Percentiles rank a stretch among this genome's conserved stretches.
phyloP scores from a whole-genome alignment of 441 rosid species.

The Pelargonium cotyledonis region DNA sequence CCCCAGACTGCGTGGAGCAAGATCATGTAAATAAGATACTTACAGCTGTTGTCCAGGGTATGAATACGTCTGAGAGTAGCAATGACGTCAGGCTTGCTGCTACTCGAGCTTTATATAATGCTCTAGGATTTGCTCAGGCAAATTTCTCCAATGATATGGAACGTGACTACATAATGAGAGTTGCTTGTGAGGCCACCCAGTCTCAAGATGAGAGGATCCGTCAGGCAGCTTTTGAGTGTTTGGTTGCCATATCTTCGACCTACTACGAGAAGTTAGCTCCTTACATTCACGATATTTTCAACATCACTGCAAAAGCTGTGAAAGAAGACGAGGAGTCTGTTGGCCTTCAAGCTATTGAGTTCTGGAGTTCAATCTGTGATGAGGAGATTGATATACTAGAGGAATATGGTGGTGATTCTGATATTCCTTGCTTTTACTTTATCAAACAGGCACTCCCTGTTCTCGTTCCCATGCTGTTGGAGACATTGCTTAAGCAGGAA shows the following conservation, averaged over 20 bases:
- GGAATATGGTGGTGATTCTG: constrained; percentile 6
- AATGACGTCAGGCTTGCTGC: constrained; percentile 11
- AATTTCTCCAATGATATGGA: constrained; percentile 5
- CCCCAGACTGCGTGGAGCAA: constrained; percentile 1
- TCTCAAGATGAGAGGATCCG: not conserved
- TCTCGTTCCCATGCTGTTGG: constrained; percentile 4
- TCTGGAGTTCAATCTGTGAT: constrained; percentile 11
- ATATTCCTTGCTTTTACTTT: constrained; percentile 12
- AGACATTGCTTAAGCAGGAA: constrained; percentile 2
- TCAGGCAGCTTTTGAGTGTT: constrained; percentile 11
- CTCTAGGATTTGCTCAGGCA: constrained; percentile 6
- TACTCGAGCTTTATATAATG: constrained; percentile 6
- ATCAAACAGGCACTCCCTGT: constrained; percentile 6
- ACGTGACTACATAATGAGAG: constrained; percentile 8
- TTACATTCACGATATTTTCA: constrained; percentile 9
- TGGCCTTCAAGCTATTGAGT: constrained; percentile 9
- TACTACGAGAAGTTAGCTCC: constrained; percentile 8
- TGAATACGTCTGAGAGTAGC: not conserved
- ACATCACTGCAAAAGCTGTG: constrained; percentile 2
- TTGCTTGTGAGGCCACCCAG: constrained; percentile 2
- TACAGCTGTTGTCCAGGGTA: constrained; percentile 10
- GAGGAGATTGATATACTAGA: constrained; percentile 10
- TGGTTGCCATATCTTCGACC: constrained; percentile 8
- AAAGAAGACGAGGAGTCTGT: constrained; percentile 6
- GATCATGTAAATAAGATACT: constrained; percentile 10